Evolutionary conservation across 306 rosid species (phyloP).

Genomic region (Albizia julibrissin): DNA sequence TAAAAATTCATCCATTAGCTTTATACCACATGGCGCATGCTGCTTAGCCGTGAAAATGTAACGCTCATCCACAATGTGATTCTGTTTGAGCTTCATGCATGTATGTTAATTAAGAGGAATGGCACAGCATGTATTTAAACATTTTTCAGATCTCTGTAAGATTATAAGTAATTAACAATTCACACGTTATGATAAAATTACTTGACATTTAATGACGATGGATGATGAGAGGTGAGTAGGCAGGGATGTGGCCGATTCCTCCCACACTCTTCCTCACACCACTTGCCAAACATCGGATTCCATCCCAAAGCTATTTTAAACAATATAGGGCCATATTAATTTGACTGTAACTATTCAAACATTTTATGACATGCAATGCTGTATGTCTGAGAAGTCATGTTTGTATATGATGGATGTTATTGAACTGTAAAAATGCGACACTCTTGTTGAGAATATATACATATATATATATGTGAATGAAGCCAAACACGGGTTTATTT

Average conservation of each 20-base stretch:
- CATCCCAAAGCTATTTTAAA: constrained; percentile 4
- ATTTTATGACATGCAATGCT: background rate
- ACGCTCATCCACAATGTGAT: too few relatives aligned
- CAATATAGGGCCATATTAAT: background rate
- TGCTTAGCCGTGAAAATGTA: background rate
- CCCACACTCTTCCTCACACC: constrained; percentile 7
- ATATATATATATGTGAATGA: background rate
- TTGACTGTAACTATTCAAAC: background rate
- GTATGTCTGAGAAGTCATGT: background rate
- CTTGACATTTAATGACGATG: background rate
- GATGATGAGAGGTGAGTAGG: background rate
- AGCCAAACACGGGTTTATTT: background rate
- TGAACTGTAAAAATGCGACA: background rate
- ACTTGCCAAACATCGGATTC: constrained; percentile 40
- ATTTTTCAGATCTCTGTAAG: background rate
- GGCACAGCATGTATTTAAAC: background rate
- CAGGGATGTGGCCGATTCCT: background rate
- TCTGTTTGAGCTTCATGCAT: background rate
- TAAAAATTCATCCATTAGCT: too few relatives aligned
- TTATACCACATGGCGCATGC: too few relatives aligned
- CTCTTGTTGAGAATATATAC: background rate
- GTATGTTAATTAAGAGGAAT: background rate
- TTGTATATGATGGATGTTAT: background rate
- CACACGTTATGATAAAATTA: background rate
- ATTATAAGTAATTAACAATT: background rate